Percentiles rank a stretch among this genome's conserved stretches.
Conservation (phyloP, 2,329 filamentous ascomycete species). For the Fusarium lyarnte region DNA sequence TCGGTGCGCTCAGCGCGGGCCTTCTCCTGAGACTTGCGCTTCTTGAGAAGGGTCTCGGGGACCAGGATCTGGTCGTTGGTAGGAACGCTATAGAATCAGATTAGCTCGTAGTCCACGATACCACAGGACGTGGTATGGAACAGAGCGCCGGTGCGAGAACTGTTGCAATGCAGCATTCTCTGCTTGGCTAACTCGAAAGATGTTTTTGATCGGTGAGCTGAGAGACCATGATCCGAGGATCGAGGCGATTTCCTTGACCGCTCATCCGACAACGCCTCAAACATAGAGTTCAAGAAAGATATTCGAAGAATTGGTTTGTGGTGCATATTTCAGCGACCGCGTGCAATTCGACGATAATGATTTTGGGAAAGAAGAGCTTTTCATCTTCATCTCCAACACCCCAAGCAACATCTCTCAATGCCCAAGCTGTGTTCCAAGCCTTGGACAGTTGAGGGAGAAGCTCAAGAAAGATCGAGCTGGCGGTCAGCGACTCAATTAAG, state of each 20-base stretch:
- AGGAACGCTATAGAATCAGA: constrained; percentile 78
- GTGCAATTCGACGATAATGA: constrained; percentile 66
- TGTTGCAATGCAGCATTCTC: constrained; percentile 94
- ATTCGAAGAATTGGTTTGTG: constrained; percentile 44
- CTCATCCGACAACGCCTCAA: constrained; percentile 84
- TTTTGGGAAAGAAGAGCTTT: constrained; percentile 77
- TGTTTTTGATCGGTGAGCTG: constrained; percentile 82
- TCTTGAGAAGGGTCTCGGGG: constrained; percentile 99
- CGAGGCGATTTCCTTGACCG: not conserved
- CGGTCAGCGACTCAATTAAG: constrained; percentile 48
- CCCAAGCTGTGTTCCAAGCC: constrained; percentile 58
- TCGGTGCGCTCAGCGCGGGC: constrained; percentile 88
- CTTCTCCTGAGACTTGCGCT: constrained; percentile 99
- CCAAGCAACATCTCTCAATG: constrained; percentile 68
- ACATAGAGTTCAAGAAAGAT: constrained; percentile 54
- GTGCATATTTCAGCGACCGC: constrained; percentile 43
- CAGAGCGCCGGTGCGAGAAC: constrained; percentile 87
- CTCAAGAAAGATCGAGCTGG: constrained; percentile 83
- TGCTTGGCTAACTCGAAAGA: constrained; percentile 83
- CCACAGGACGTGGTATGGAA: constrained; percentile 61
- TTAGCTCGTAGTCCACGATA: constrained; percentile 81
- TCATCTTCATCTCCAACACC: constrained; percentile 82
- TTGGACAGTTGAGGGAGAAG: constrained; percentile 66
- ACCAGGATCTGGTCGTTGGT: constrained; percentile 96
- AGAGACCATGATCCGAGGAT: constrained; percentile 1